phyloP scores from a whole-genome alignment of 1,284 basidiomycete species.

The Irpex sp. region DNA sequence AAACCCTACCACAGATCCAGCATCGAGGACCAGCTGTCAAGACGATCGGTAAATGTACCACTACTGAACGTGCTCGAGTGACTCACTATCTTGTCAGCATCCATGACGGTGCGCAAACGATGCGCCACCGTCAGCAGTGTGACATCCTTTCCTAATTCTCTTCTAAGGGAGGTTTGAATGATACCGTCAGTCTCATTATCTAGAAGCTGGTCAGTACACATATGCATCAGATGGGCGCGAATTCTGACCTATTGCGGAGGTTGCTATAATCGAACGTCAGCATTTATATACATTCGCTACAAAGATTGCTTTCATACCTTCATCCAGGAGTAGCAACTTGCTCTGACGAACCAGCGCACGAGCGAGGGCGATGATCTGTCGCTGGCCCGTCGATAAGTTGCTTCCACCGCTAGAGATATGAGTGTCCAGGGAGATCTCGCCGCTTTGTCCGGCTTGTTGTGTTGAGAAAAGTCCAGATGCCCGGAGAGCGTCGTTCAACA shows the following conservation, averaged over 20 bases:
- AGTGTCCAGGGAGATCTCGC: slow-evolving; percentile 46
- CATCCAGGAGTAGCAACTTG: slow-evolving; percentile 59
- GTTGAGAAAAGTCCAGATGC: slow-evolving; percentile 51
- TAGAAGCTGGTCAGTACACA: background rate
- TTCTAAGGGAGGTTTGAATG: slow-evolving; percentile 54
- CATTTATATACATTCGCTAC: background rate
- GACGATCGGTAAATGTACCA: background rate
- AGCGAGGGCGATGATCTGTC: slow-evolving; percentile 59
- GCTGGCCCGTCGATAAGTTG: slow-evolving; percentile 53
- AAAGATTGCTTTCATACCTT: slow-evolving; percentile 34
- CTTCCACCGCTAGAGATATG: slow-evolving; percentile 53
- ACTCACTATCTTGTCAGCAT: slow-evolving; percentile 30
- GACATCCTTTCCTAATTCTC: slow-evolving; percentile 45
- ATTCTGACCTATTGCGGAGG: slow-evolving; percentile 30
- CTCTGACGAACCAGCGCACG: slow-evolving; percentile 55
- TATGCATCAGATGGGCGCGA: background rate
- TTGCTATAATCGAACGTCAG: slow-evolving; percentile 26
- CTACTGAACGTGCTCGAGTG: background rate
- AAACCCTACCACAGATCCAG: slow-evolving; percentile 30
- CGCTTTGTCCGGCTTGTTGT: slow-evolving; percentile 46
- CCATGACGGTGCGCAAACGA: slow-evolving; percentile 53
- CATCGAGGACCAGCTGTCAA: slow-evolving; percentile 37
- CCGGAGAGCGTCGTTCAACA: slow-evolving; percentile 46
- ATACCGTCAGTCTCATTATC: slow-evolving; percentile 56
- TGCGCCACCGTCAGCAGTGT: slow-evolving; percentile 66